Evolutionary conservation across 805 yeast genomes (phyloP).

Genomic region (Myxozyma udenii): DNA sequence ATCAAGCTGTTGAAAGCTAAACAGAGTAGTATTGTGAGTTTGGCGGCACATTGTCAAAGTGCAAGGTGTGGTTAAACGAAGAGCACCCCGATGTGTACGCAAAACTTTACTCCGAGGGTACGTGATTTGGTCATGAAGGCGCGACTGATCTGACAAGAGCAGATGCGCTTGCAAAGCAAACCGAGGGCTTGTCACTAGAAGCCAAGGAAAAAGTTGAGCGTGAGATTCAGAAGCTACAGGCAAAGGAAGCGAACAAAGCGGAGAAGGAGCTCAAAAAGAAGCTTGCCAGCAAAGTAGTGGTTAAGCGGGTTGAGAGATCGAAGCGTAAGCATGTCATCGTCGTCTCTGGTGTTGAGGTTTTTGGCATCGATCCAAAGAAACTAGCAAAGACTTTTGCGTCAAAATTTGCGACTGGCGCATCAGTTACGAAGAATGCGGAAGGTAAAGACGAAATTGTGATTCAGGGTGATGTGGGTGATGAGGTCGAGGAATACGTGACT

Average conservation of each 20-base stretch:
- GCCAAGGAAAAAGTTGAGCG: conserved; percentile 79
- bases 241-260: conserved; percentile 59
- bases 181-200: conserved; percentile 57
- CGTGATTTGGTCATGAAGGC: neutral
- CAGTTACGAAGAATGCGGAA: conserved; percentile 84
- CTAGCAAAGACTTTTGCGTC: conserved; percentile 88
- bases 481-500: conserved; percentile 72
- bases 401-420: conserved; percentile 93
- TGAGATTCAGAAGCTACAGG: conserved; percentile 79
- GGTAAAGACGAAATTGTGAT: conserved; percentile 88
- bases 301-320: conserved; percentile 86
- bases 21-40: conserved; percentile 71
- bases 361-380: conserved; percentile 85
- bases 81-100: conserved; percentile 56
- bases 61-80: conserved; percentile 76
- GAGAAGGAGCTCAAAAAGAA: conserved; percentile 79
- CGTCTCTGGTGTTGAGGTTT: conserved; percentile 81
- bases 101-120: conserved; percentile 54
- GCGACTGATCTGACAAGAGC: neutral
- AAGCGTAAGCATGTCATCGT: conserved; percentile 85
- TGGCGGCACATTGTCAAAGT: conserved; percentile 72
- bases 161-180: conserved; percentile 50
- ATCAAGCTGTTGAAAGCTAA: neutral
- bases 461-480: conserved; percentile 94
- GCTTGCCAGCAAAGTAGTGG: conserved; percentile 72